Base-by-base conservation (phyloP, 2,329 filamentous ascomycete species). In the Orbilia oligospora region DNA sequence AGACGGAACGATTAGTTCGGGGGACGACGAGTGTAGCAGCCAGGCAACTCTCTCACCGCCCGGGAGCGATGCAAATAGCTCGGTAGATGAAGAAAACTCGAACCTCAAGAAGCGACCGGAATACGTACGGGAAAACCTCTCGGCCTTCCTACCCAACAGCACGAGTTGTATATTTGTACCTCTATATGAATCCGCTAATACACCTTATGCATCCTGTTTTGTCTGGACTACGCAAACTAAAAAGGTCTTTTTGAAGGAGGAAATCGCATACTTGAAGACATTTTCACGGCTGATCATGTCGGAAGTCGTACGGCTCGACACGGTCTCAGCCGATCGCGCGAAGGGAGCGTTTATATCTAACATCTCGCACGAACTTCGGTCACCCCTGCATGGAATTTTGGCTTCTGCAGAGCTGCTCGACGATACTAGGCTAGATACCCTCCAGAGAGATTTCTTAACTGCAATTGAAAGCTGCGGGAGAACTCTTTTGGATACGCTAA, bases 291-390 rank as follows among this genome's bases (percentile, higher is more conserved):
- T 87, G 0, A 87, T 89, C 16, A 89, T 89, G 85, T 86, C 87
- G 0, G 89, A 91, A 67, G 84, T 90, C 0, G 86, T 87, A 0
- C 85, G 87, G 1, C 77, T 88, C 56, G 87, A 89, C 73, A 87
- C 87, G 0, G 83, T 65, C 44, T 79, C 38, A 9, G 84, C 85
- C 0, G 85, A 87, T 38, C 86, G 84, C 66, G 88, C 88, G 49
- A 90, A 90, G 81, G 87, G 87, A 0, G 88, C 90, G 71, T 87
- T 90, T 41, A 86, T 91, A 6, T 87, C 88, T 0, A 90, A 87
- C 0, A 86, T 91, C 5, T 89, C 87, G 2, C 89, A 91, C 81
- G 89, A 91, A 81, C 83, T 91, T 14, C 85, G 89, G 3, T 89
- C 87, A 1, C 89, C 89, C 0, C 84, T 91, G 0, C 89, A 91